phyloP scores from a whole-genome alignment of 1,284 basidiomycete genomes.

The Heterobasidion annosum region DNA sequence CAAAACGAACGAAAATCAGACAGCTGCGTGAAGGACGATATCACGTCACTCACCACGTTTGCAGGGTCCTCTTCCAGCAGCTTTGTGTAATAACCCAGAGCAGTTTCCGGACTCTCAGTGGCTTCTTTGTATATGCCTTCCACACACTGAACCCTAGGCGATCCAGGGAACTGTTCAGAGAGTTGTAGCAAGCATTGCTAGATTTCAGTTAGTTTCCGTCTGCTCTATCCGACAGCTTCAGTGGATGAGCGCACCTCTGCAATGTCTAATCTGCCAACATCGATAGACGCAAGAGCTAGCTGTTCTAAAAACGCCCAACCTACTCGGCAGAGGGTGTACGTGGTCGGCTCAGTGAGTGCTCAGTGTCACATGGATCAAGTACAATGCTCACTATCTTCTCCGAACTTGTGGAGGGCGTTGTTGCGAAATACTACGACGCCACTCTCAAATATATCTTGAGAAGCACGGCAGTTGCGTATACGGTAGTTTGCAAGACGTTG shows the following conservation, averaged over 20 bases:
- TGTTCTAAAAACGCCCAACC: slow-evolving; percentile 84
- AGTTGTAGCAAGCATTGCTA: slow-evolving; percentile 66
- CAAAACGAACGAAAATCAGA: not conserved
- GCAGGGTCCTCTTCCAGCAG: slow-evolving; percentile 64
- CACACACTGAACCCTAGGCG: slow-evolving; percentile 79
- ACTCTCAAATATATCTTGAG: slow-evolving; percentile 62
- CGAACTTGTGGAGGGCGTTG: slow-evolving; percentile 36
- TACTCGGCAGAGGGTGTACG: slow-evolving; percentile 28
- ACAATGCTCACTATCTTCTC: slow-evolving; percentile 45
- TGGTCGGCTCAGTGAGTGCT: not conserved
- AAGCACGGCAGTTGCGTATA: slow-evolving; percentile 56
- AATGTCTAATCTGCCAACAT: slow-evolving; percentile 70
- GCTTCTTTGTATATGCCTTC: slow-evolving; percentile 83
- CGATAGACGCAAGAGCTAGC: slow-evolving; percentile 78
- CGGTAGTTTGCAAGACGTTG: slow-evolving; percentile 65
- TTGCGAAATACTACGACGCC: slow-evolving; percentile 51
- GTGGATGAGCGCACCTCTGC: slow-evolving; percentile 60
- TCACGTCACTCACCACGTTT: slow-evolving; percentile 56
- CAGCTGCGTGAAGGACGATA: not conserved
- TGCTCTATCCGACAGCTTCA: no score
- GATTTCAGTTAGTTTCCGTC: not conserved
- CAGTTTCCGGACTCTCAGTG: slow-evolving; percentile 50
- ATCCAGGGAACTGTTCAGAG: slow-evolving; percentile 66
- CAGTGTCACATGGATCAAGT: not conserved
- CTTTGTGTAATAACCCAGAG: slow-evolving; percentile 62